Evolutionary conservation across 2,329 filamentous ascomycete species (phyloP).

Genomic region (Dactylonectria macrodidyma): DNA sequence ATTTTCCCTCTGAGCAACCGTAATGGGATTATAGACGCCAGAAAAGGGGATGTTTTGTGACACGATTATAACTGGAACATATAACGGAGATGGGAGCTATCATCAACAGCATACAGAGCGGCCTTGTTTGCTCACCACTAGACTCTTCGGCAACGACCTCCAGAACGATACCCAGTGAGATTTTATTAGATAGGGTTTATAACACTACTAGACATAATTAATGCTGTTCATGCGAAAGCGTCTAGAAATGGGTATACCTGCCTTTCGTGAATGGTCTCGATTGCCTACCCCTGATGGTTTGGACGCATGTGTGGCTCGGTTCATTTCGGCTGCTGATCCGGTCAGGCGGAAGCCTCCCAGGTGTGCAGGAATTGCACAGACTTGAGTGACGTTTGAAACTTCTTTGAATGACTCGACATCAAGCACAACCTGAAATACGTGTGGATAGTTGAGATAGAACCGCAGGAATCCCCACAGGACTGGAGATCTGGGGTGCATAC

Average conservation of each 20-base stretch:
- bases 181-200: slow-evolving; percentile 12
- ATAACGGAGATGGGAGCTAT: background rate
- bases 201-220: slow-evolving; percentile 7
- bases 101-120: background rate
- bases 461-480: background rate
- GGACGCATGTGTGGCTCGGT: background rate
- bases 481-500: slow-evolving; percentile 7
- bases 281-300: background rate
- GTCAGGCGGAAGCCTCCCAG: slow-evolving; percentile 1
- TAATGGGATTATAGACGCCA: background rate
- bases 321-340: background rate
- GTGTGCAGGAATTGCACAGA: background rate
- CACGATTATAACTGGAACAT: background rate
- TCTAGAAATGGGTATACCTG: background rate
- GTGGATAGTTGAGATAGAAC: background rate
- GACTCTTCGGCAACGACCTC: background rate
- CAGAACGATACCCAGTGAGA: slow-evolving; percentile 25
- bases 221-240: background rate
- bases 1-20: slow-evolving; percentile 37
- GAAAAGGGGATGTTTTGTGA: background rate
- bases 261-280: background rate
- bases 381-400: no score
- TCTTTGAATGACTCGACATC: background rate
- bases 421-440: background rate
- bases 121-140: slow-evolving; percentile 3